Evolutionary conservation across 2,329 filamentous ascomycete genomes (phyloP), one percentile per base, ranked within the genome.

Genomic region (Colletotrichum sp.): DNA sequence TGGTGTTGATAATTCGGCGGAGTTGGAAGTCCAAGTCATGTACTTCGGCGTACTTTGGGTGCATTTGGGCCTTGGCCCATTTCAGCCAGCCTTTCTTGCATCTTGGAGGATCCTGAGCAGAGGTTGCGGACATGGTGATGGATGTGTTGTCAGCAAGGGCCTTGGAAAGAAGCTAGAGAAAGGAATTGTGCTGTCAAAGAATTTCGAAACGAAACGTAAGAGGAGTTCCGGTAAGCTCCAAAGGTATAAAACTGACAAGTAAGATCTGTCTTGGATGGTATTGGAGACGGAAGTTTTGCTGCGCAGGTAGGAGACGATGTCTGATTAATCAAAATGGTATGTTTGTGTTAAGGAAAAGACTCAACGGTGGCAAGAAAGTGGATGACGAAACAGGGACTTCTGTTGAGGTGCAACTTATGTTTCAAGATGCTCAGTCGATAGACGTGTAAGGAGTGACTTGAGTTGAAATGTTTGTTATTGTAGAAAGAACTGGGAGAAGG

Each of bases 261-360:
- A 11, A 12, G 9, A 44, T 2, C 0, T 11, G 16, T 4, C 19
- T 44, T 44, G 19, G 39, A 44, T 12, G 19, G 39, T 44, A 3
- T n/a, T 6, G 39, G 9, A 44, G 39, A 44, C 19, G 8, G 16
- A n/a, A 2, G 16, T n/a, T 2, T 11, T 44, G 39, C 39, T 44
- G 9, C 0, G 39, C 39, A 44, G 16, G 8, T 44, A n/a, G 39
- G 4, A 2, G 39, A 44, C 1, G 39, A 6, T 0, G 39, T 44
- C 0, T n/a, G 1, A 4, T 0, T n/a, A 2, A 44, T 44, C 19
- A n/a, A n/a, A 2, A 44, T 44, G 39, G 16, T 3, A 2, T 44
- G 36, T 6, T 44, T n/a, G 39, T 2, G 39, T 44, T 44, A 6
- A 44, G n/a, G 16, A 44, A 44, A n/a, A 44, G 19, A n/a, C 9